Conservation (phyloP, 192 early-diverging fungal species). For the Dispira simplex region DNA sequence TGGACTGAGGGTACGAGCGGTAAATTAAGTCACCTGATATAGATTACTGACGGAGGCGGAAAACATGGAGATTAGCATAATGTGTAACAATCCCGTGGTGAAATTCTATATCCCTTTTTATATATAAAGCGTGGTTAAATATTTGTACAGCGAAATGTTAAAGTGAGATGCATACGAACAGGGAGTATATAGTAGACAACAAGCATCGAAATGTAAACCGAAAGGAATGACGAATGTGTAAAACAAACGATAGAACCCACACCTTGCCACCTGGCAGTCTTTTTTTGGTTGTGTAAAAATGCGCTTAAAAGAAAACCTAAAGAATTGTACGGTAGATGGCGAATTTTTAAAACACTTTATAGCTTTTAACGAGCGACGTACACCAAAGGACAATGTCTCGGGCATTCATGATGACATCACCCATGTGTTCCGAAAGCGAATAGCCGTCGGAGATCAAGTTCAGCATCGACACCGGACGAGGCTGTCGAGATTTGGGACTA, state of each 20-base stretch:
- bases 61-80: too few relatives aligned
- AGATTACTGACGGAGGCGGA: too few relatives aligned
- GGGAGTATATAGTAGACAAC: background rate
- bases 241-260: background rate
- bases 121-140: background rate
- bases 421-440: background rate
- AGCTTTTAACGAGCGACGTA: background rate
- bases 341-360: background rate
- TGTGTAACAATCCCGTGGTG: too few relatives aligned
- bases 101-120: background rate
- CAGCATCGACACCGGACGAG: background rate
- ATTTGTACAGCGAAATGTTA: background rate
- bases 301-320: background rate
- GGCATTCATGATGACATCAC: slow-evolving; percentile 1
- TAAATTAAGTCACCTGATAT: too few relatives aligned
- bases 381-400: slow-evolving; percentile 12
- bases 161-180: background rate
- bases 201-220: background rate
- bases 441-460: slow-evolving; percentile 1
- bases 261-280: background rate
- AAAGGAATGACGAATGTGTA: background rate
- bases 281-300: background rate
- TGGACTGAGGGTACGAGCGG: too few relatives aligned
- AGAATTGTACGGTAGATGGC: background rate
- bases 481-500: background rate